Percentiles rank a stretch among this genome's conserved stretches.
Conservation (phyloP, 768 basidiomycete species). For the Collybiopsis luxurians region DNA sequence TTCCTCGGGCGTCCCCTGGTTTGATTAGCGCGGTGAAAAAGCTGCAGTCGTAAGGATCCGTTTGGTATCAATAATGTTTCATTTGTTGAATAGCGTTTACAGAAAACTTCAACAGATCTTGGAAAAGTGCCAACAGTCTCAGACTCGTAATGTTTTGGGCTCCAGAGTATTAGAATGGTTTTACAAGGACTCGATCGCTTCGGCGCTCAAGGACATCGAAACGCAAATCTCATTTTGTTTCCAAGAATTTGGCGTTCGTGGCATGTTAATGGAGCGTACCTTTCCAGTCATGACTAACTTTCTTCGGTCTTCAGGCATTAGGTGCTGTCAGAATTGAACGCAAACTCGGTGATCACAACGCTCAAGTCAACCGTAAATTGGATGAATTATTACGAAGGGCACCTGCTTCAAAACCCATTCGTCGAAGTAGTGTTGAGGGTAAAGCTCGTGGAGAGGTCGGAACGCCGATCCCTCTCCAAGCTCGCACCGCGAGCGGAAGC, state of each 20-base stretch:
- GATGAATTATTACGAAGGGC: constrained; percentile 9
- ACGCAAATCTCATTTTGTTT: constrained; percentile 10
- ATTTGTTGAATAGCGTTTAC: not conserved
- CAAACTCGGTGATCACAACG: constrained; percentile 8
- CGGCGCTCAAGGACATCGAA: constrained; percentile 5
- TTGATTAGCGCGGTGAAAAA: not conserved
- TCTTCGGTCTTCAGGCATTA: constrained; percentile 1
- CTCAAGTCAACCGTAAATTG: constrained; percentile 10
- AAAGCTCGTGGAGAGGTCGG: not conserved
- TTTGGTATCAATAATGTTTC: not conserved
- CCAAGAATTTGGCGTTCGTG: constrained; percentile 8
- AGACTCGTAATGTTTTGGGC: not conserved
- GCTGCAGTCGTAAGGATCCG: not conserved
- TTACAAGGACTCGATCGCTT: constrained; percentile 1
- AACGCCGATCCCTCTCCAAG: not conserved
- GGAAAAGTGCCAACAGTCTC: not conserved
- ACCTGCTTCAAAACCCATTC: not conserved
- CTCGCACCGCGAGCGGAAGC: not conserved
- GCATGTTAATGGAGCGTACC: too few species aligned
- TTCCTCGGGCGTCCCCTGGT: not conserved
- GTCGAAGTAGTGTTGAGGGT: not conserved
- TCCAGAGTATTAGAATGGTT: not conserved
- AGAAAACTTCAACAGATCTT: not conserved
- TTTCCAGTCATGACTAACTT: not conserved
- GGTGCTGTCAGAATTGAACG: constrained; percentile 7